These are phyloP conservation scores for Sergeia podlipaevii DNA, from an alignment of 208 protist species.

Conservation along the genomic window DNA sequence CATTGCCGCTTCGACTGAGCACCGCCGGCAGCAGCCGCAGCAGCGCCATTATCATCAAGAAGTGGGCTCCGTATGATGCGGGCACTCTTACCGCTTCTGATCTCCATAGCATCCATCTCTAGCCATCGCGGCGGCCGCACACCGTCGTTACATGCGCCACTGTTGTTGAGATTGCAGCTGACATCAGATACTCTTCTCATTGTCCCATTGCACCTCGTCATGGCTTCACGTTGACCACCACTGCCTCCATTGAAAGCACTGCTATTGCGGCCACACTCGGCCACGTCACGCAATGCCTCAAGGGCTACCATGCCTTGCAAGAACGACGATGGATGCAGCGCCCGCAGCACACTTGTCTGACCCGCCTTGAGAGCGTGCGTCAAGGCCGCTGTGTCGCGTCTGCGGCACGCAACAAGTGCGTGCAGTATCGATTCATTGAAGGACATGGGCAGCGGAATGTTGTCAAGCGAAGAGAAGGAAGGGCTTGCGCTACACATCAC, in stretches of 20 bases:
- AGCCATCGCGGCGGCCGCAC: too few species aligned
- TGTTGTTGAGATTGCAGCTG: too few species aligned
- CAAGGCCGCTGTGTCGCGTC: conserved; percentile 12
- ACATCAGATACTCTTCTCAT: too few species aligned
- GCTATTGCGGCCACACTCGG: conserved; percentile 16
- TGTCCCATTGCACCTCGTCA: too few species aligned
- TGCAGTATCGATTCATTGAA: conserved; percentile 18
- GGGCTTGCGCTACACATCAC: too few species aligned
- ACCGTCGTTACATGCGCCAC: too few species aligned
- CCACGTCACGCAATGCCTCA: conserved; percentile 51
- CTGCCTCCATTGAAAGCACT: not conserved
- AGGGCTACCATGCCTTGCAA: conserved; percentile 27
- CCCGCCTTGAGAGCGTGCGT: conserved; percentile 20
- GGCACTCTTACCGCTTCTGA: not conserved
- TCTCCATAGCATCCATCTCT: not conserved
- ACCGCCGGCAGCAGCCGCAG: conserved; percentile 5
- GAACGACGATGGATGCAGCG: conserved; percentile 34
- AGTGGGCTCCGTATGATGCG: too few species aligned
- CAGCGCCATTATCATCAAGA: not conserved
- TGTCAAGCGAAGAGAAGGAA: too few species aligned
- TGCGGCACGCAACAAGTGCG: conserved; percentile 15
- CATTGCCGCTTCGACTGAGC: too few species aligned
- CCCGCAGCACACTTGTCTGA: conserved; percentile 16
- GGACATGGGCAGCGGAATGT: too few species aligned
- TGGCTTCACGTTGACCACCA: not conserved